Evolutionary conservation across 805 yeast species (phyloP).

Genomic region (Myxozyma lipomycoides): DNA sequence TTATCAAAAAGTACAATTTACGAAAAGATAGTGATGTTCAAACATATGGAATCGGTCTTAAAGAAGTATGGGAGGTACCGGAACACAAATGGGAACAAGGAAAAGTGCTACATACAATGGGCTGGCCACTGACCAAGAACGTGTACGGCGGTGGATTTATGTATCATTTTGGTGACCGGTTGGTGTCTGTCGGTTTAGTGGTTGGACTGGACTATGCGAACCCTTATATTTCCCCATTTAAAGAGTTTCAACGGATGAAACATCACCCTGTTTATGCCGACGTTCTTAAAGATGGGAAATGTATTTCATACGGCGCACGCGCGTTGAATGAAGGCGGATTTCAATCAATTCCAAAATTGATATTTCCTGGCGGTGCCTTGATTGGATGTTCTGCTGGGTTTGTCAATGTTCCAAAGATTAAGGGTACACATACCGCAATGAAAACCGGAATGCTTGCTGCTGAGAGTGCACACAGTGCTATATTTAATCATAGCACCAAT

Average conservation of each 20-base stretch:
- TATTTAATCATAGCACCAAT: slow-evolving; percentile 39
- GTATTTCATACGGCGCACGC: slow-evolving; percentile 91
- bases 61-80: slow-evolving; percentile 94
- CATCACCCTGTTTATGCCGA: slow-evolving; percentile 78
- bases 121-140: slow-evolving; percentile 70
- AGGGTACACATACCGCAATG: slow-evolving; percentile 97
- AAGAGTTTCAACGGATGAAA: slow-evolving; percentile 84
- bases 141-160: slow-evolving; percentile 96
- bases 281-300: slow-evolving; percentile 81
- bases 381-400: slow-evolving; percentile 97
- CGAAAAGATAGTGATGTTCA: slow-evolving; percentile 62
- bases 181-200: slow-evolving; percentile 90
- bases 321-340: slow-evolving; percentile 96
- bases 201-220: slow-evolving; percentile 90
- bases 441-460: slow-evolving; percentile 95
- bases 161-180: slow-evolving; percentile 92
- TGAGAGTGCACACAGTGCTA: slow-evolving; percentile 61
- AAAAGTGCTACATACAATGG: slow-evolving; percentile 79
- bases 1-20: slow-evolving; percentile 62
- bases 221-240: slow-evolving; percentile 93
- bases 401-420: slow-evolving; percentile 94
- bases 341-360: slow-evolving; percentile 84
- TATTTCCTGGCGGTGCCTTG: slow-evolving; percentile 93
- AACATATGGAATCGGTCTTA: slow-evolving; percentile 92
- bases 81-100: slow-evolving; percentile 80